phyloP scores from a whole-genome alignment of 768 basidiomycete species.

The Tulasnella sp. region DNA sequence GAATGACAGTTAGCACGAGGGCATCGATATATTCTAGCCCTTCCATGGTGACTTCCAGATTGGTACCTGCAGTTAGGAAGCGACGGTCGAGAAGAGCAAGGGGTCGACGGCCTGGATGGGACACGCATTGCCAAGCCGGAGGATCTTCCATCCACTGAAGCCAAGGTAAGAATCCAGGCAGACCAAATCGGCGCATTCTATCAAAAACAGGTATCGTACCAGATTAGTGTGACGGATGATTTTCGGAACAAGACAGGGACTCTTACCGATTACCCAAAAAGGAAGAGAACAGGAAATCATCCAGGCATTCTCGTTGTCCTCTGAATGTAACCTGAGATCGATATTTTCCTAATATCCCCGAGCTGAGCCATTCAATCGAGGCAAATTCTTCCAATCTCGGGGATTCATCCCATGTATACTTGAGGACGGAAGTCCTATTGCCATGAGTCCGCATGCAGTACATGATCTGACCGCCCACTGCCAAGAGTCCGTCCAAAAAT shows the following conservation, averaged over 20 bases:
- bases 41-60: constrained; percentile 7
- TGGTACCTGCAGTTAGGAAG: constrained; percentile 13
- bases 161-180: constrained; percentile 12
- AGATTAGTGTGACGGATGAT: no score
- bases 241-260: no score
- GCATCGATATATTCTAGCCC: constrained; percentile 14
- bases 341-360: background rate
- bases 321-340: constrained; percentile 1
- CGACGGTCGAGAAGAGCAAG: constrained; percentile 11
- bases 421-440: constrained; percentile 6
- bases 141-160: constrained; percentile 12
- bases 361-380: constrained; percentile 7
- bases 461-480: constrained; percentile 12
- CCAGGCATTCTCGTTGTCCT: constrained; percentile 3
- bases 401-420: constrained; percentile 12
- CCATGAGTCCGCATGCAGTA: constrained; percentile 10
- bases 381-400: constrained; percentile 11
- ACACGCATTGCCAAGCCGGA: constrained; percentile 7
- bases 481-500: constrained; percentile 9
- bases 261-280: constrained; percentile 14
- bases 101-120: constrained; percentile 8
- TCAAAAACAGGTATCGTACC: no score
- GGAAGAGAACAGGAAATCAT: constrained; percentile 7
- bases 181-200: constrained; percentile 13
- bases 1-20: constrained; percentile 6